phyloP scores from a whole-genome alignment of 164 flowering plant genomes.

The Aristolochia contorta region DNA sequence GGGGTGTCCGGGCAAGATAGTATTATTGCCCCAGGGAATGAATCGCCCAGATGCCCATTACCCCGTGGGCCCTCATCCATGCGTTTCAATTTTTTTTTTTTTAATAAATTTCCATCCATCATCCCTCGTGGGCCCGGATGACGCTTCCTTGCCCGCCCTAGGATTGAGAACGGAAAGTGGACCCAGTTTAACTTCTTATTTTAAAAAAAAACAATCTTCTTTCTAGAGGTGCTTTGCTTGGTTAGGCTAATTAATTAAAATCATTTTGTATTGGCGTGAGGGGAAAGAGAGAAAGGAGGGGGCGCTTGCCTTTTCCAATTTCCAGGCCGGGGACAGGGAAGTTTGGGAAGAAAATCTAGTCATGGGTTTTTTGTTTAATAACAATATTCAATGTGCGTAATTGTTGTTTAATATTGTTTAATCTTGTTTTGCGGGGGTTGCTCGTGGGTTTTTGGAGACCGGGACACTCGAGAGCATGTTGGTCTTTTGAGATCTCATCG shows the following conservation, averaged over 20 bases:
- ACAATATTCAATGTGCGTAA: neutral
- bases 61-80: neutral
- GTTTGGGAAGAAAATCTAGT: too few species aligned
- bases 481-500: slow-evolving; percentile 74
- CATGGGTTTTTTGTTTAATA: neutral
- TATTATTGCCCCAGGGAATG: slow-evolving; percentile 20
- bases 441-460: slow-evolving; percentile 88
- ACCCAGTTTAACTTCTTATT: neutral
- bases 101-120: neutral
- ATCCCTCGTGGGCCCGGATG: neutral
- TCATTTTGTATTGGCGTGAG: neutral
- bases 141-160: neutral
- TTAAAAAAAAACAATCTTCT: slow-evolving; percentile 28
- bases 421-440: slow-evolving; percentile 18
- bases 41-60: slow-evolving; percentile 25
- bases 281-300: neutral
- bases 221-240: too few species aligned
- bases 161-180: neutral
- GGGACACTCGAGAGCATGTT: slow-evolving; percentile 49
- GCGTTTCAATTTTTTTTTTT: neutral
- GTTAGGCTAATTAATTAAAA: slow-evolving; percentile 21
- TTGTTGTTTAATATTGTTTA: neutral
- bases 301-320: too few species aligned
- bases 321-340: too few species aligned
- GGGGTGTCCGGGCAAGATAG: neutral